phyloP scores from a whole-genome alignment of 1,139 yeast species.

The Suhomyces kunorum region DNA sequence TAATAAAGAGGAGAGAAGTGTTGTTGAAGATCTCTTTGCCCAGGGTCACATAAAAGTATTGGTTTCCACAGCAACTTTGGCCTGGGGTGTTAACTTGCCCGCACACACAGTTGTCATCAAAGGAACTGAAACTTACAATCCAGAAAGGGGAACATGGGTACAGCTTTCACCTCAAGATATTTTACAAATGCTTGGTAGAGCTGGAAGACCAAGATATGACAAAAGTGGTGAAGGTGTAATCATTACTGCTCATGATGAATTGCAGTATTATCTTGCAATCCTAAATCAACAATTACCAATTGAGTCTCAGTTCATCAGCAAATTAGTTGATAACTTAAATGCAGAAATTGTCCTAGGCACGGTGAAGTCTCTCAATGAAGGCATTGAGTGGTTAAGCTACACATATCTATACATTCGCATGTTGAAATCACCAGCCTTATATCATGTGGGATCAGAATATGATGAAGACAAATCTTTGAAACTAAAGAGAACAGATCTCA shows the following conservation, averaged over 20 bases:
- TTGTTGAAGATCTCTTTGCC: constrained; percentile 84
- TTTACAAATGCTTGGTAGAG: constrained; percentile 94
- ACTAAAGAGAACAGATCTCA: constrained; percentile 63
- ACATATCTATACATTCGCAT: constrained; percentile 83
- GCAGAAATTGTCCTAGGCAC: constrained; percentile 86
- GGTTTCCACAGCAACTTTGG: constrained; percentile 92
- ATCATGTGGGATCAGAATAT: constrained; percentile 73
- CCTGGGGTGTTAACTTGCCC: constrained; percentile 98
- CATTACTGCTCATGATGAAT: constrained; percentile 81
- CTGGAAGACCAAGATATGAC: constrained; percentile 96
- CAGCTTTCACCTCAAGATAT: constrained; percentile 93
- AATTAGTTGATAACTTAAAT: constrained; percentile 72
- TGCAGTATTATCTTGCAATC: constrained; percentile 85
- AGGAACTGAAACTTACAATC: constrained; percentile 93
- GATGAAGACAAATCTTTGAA: constrained; percentile 33
- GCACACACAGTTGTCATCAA: constrained; percentile 95
- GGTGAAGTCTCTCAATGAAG: constrained; percentile 61
- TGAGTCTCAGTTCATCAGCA: constrained; percentile 79
- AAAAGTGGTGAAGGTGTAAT: constrained; percentile 92
- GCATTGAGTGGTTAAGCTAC: constrained; percentile 74
- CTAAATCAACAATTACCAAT: constrained; percentile 90
- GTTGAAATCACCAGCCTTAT: constrained; percentile 70
- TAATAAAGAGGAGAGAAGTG: constrained; percentile 66
- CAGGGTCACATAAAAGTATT: constrained; percentile 81
- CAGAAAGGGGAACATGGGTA: constrained; percentile 85